Base-by-base conservation (phyloP, 2,329 filamentous ascomycete species). In the Aspergillus aculeatus region DNA sequence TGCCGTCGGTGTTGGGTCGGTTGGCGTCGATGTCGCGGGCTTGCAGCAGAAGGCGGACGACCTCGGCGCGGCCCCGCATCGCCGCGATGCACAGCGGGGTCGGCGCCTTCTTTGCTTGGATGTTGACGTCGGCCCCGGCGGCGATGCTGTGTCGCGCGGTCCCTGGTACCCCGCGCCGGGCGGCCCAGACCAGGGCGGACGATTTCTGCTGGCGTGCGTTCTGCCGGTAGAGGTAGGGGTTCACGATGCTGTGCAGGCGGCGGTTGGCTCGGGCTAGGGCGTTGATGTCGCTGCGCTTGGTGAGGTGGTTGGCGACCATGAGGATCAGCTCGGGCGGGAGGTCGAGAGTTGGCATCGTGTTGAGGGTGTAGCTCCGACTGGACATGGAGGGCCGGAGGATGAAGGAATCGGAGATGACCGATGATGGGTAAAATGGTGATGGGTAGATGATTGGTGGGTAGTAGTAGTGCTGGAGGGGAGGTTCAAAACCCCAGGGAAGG, bases 131-230 rank as follows among this genome's bases (percentile, higher is more conserved):
- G 24, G 65, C 59, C 24, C 63, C 59, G 16, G 64, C 63, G 26
- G 54, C 44, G 41, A 69, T 57, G 12, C 59, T 56, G 41, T 59
- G 55, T 7, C 52, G 50, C 11, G 59, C 63, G 21, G 62, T 68
- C 16, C 21, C 32, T 14, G 26, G 14, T 6, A 38, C 49, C 35
- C 66, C 60, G 35, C 61, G 47, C 14, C 44, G 57, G 24, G 66
- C 62, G 32, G 68, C 66, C 68, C 67, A 68, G 16, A 60, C 54
- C n/a, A 71, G 55, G 2, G 68, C 62, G n/a, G 50, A 58, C 5
- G 56, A 32, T 2, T 51, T 10, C 21, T 55, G 35, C 5, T 54
- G 49, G n/a, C 50, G 50, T 14, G 57, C 57, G 55, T 68, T 57
- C 38, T 57, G 48, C 5, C 54, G 60, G 50, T 70, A 71, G 16